phyloP scores from a whole-genome alignment of 495 filamentous ascomycete species.

The Tuber indicum region DNA sequence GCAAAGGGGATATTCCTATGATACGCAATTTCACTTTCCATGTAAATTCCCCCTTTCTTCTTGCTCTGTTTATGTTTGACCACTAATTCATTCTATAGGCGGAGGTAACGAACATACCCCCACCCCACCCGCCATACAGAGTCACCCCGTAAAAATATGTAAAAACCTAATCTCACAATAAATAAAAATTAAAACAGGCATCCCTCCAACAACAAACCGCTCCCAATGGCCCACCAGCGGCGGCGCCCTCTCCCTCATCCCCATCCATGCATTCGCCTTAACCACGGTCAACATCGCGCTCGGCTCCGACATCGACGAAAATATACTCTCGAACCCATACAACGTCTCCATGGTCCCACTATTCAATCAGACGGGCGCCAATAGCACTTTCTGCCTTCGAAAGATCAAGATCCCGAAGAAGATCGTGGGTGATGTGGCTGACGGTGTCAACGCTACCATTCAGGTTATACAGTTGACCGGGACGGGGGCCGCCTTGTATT shows the following conservation, averaged over 20 bases:
- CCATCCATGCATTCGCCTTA: conserved; percentile 53
- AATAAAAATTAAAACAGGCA: conserved; percentile 12
- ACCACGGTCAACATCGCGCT: conserved; percentile 57
- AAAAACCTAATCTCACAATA: background rate
- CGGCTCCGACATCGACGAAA: conserved; percentile 49
- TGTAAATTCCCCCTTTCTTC: conserved; percentile 11
- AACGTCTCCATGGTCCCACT: conserved; percentile 53
- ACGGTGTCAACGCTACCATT: conserved; percentile 50
- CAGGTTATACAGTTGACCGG: conserved; percentile 54
- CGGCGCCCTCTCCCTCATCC: conserved; percentile 50
- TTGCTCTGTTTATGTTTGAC: background rate
- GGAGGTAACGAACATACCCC: conserved; percentile 16
- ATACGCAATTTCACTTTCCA: conserved; percentile 29
- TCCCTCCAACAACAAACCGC: conserved; percentile 44
- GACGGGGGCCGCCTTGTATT: conserved; percentile 52
- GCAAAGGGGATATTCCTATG: conserved; percentile 18
- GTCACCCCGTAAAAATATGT: background rate
- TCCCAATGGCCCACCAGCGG: conserved; percentile 55
- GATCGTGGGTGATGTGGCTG: conserved; percentile 39
- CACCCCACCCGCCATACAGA: background rate
- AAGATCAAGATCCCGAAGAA: conserved; percentile 47
- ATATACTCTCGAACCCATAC: conserved; percentile 44
- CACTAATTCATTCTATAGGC: conserved; percentile 9
- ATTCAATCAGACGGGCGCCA: conserved; percentile 54
- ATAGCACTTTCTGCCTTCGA: conserved; percentile 54